A percentile compares a stretch with the other conserved stretches of the same genome.
These are phyloP conservation scores for Suhomyces prunicola DNA, from an alignment of 805 yeast species.

Conservation along the genomic window DNA sequence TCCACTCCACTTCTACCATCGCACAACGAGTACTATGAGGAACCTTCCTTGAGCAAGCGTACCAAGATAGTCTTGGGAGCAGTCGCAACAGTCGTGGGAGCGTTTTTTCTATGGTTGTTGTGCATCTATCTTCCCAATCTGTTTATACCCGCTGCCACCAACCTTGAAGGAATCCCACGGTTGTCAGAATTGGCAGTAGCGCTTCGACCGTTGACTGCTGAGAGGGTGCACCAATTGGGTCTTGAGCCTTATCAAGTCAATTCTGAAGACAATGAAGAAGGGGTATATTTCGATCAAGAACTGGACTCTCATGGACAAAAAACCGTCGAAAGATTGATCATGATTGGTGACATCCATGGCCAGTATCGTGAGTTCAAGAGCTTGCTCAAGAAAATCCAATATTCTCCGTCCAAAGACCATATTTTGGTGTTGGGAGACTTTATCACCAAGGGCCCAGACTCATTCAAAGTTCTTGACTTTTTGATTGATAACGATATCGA, in stretches of 20 bases:
- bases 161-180: slow-evolving; percentile 22
- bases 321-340: slow-evolving; percentile 48
- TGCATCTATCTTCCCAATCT: slow-evolving; percentile 30
- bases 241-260: slow-evolving; percentile 4
- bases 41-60: slow-evolving; percentile 8
- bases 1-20: slow-evolving; percentile 14
- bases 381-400: slow-evolving; percentile 50
- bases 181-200: slow-evolving; percentile 22
- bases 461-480: slow-evolving; percentile 62
- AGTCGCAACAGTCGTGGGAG: slow-evolving; percentile 9
- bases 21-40: slow-evolving; percentile 16
- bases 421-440: slow-evolving; percentile 81
- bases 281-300: neutral
- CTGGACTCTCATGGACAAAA: neutral
- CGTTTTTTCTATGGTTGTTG: slow-evolving; percentile 25
- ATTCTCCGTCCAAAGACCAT: slow-evolving; percentile 49
- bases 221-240: slow-evolving; percentile 14
- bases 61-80: slow-evolving; percentile 14
- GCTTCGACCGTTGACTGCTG: slow-evolving; percentile 23
- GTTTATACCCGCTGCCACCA: slow-evolving; percentile 33
- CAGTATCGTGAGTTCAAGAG: slow-evolving; percentile 52
- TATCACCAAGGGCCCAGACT: slow-evolving; percentile 78
- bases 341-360: slow-evolving; percentile 91
- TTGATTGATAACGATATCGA: slow-evolving; percentile 51
- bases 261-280: slow-evolving; percentile 5